These are phyloP conservation scores for Apiotrichum domesticum DNA, from an alignment of 1,284 basidiomycete genomes.

Conservation along the genomic window DNA sequence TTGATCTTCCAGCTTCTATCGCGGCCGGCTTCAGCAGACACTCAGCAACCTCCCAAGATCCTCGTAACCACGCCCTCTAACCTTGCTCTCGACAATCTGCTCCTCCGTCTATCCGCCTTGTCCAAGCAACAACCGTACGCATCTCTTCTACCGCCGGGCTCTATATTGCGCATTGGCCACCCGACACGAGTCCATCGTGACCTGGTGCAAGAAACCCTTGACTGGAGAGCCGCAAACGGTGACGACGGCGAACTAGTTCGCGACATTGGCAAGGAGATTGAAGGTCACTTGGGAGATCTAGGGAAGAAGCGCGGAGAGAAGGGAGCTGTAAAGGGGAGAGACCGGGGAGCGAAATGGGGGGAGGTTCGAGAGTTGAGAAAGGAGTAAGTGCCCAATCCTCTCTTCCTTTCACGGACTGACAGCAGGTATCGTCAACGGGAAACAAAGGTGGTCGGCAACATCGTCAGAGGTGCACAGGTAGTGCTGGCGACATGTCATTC, in stretches of 20 bases:
- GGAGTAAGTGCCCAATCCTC: slow-evolving; percentile 58
- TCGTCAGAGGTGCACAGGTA: slow-evolving; percentile 72
- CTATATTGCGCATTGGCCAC: slow-evolving; percentile 76
- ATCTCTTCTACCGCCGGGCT: slow-evolving; percentile 35
- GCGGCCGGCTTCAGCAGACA: slow-evolving; percentile 20
- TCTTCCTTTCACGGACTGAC: neutral
- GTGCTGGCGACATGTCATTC: slow-evolving; percentile 91
- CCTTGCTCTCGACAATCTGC: slow-evolving; percentile 64
- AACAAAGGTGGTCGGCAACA: slow-evolving; percentile 69
- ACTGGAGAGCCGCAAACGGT: slow-evolving; percentile 71
- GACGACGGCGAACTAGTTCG: slow-evolving; percentile 72
- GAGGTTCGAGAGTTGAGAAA: slow-evolving; percentile 83
- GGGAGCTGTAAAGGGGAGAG: slow-evolving; percentile 54
- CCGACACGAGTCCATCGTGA: slow-evolving; percentile 83
- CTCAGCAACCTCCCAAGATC: slow-evolving; percentile 49
- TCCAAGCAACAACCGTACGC: slow-evolving; percentile 25
- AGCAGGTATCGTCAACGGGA: slow-evolving; percentile 78
- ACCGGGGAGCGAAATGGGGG: slow-evolving; percentile 83
- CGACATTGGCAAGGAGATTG: slow-evolving; percentile 79
- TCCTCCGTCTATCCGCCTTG: slow-evolving; percentile 60
- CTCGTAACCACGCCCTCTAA: slow-evolving; percentile 50
- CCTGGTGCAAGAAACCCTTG: slow-evolving; percentile 74
- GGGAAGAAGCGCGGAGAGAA: slow-evolving; percentile 72
- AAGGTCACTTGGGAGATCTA: slow-evolving; percentile 60
- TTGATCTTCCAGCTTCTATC: slow-evolving; percentile 74